Evolutionary conservation across 2,329 filamentous ascomycete genomes (phyloP).

Genomic region (Apiospora arundinis): DNA sequence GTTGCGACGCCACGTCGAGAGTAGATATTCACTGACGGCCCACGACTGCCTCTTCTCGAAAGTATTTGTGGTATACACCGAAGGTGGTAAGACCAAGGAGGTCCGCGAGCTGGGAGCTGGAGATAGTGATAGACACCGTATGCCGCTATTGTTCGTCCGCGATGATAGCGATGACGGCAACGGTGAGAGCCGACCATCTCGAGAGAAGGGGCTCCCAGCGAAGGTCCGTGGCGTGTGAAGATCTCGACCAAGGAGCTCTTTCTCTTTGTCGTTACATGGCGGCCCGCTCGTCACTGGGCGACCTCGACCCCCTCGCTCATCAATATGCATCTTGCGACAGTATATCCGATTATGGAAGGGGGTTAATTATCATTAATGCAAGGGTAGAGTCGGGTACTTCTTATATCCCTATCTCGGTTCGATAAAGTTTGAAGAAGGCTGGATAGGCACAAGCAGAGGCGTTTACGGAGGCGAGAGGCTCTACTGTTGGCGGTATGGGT

Average conservation of each 20-base stretch:
- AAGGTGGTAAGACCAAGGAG: not conserved
- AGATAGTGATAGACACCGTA: not conserved
- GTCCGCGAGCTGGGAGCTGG: not conserved
- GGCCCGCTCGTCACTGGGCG: not conserved
- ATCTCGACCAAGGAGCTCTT: not conserved
- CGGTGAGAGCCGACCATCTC: constrained; percentile 34
- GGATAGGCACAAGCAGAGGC: not conserved
- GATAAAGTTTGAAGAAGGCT: not conserved
- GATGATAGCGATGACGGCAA: not conserved
- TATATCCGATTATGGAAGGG: too few species aligned
- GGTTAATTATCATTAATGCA: too few species aligned
- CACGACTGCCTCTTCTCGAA: not conserved
- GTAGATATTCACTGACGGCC: constrained; percentile 25
- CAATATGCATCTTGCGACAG: not conserved
- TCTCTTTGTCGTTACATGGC: not conserved
- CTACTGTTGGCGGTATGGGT: not conserved
- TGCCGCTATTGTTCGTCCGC: not conserved
- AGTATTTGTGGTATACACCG: not conserved
- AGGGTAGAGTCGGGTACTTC: too few species aligned
- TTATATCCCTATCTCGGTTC: too few species aligned
- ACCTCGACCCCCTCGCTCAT: not conserved
- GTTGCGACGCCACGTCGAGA: constrained; percentile 55
- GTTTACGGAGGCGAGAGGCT: not conserved
- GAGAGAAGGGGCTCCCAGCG: constrained; percentile 53
- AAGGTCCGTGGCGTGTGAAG: not conserved